These are phyloP conservation scores for Amaranthus cruentus DNA, from an alignment of 148 eudicot species.

Conservation along the genomic window DNA sequence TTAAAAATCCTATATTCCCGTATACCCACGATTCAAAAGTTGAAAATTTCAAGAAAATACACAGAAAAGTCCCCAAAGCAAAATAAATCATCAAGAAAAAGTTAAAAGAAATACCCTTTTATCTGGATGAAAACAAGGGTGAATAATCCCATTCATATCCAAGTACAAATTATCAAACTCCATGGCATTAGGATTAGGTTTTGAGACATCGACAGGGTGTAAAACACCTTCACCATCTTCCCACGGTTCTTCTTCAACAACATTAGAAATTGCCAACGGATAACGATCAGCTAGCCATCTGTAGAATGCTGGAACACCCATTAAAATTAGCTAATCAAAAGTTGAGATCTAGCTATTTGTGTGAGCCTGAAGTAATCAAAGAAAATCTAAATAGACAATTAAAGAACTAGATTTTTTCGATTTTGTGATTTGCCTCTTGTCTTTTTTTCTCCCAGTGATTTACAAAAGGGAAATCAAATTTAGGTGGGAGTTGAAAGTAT, in stretches of 20 bases:
- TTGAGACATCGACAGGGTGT: slow-evolving; percentile 45
- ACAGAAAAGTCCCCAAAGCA: not conserved
- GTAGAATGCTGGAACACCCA: slow-evolving; percentile 97
- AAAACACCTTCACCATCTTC: slow-evolving; percentile 33
- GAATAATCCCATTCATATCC: slow-evolving; percentile 95
- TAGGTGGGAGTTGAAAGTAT: too few relatives aligned
- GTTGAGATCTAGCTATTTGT: slow-evolving; percentile 1
- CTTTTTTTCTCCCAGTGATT: too few relatives aligned
- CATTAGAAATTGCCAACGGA: slow-evolving; percentile 61
- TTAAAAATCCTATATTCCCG: not conserved
- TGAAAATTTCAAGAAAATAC: slow-evolving; percentile 1
- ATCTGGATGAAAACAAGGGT: slow-evolving; percentile 93
- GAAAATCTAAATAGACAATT: too few relatives aligned
- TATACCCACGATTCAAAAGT: slow-evolving; percentile 6
- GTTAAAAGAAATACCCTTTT: slow-evolving; percentile 43
- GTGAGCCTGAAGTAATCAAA: not conserved
- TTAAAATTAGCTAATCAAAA: slow-evolving; percentile 11
- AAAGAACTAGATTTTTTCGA: too few relatives aligned
- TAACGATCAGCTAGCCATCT: slow-evolving; percentile 89
- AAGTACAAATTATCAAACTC: slow-evolving; percentile 81
- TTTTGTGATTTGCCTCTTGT: too few relatives aligned
- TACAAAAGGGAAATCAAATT: too few relatives aligned
- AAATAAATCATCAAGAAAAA: not conserved
- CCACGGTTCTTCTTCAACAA: slow-evolving; percentile 62
- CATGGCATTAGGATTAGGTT: slow-evolving; percentile 77